phyloP scores from a whole-genome alignment of 805 yeast species.

The Millerago galiae region DNA sequence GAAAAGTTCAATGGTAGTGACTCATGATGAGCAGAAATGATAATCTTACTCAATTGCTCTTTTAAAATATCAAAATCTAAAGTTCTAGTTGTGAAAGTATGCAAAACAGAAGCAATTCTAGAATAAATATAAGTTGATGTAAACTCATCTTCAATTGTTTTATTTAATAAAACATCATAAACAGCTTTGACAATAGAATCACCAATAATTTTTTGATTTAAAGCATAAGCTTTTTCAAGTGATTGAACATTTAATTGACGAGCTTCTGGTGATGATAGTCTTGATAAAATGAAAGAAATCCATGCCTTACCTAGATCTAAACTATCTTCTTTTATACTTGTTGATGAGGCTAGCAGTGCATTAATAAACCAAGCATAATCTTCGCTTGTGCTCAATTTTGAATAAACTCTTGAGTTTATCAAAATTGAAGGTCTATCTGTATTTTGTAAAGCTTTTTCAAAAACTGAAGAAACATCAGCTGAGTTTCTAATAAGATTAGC shows the following conservation, averaged over 20 bases:
- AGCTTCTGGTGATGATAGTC: conserved; percentile 15
- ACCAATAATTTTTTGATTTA: conserved; percentile 36
- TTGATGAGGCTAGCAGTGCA: conserved; percentile 34
- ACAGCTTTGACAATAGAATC: conserved; percentile 38
- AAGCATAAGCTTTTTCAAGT: conserved; percentile 27
- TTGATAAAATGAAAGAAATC: conserved; percentile 41
- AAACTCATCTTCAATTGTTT: conserved; percentile 8
- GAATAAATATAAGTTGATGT: conserved; percentile 22
- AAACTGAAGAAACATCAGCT: conserved; percentile 23
- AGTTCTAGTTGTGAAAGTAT: conserved; percentile 29
- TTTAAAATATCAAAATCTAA: conserved; percentile 20
- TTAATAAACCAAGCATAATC: conserved; percentile 50
- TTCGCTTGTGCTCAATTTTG: conserved; percentile 38
- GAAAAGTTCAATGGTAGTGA: conserved; percentile 38
- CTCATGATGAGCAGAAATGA: conserved; percentile 40
- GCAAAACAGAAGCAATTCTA: conserved; percentile 31
- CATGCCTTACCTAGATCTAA: conserved; percentile 35
- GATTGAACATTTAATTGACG: conserved; percentile 13
- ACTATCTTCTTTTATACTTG: conserved; percentile 15
- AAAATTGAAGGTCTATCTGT: conserved; percentile 42
- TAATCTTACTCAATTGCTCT: conserved; percentile 30
- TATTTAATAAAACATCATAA: conserved; percentile 22
- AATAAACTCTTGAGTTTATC: conserved; percentile 39
- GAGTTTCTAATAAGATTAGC: conserved; percentile 20
- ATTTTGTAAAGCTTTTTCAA: conserved; percentile 29